Percentiles rank a stretch among this genome's conserved stretches.
Conservation (phyloP, 495 filamentous ascomycete genomes). For the Mytilinidion resinicola region DNA sequence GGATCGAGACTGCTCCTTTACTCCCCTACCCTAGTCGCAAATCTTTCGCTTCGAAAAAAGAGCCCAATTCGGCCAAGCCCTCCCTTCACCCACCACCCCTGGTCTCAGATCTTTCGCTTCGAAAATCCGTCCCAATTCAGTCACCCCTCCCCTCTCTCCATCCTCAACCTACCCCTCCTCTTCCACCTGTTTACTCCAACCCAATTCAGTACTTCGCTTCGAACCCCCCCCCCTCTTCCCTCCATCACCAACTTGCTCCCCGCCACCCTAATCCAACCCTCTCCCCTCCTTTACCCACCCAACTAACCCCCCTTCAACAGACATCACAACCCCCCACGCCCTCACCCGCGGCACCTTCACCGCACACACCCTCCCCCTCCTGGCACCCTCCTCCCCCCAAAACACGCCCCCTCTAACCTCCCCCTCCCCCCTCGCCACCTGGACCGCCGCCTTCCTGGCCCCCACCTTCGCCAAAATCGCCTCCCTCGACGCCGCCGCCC, state of each 20-base stretch:
- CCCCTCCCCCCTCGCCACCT: slow-evolving; percentile 74
- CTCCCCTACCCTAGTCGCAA: too few relatives aligned
- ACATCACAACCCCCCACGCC: slow-evolving; percentile 74
- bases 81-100: too few relatives aligned
- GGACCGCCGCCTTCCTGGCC: slow-evolving; percentile 69
- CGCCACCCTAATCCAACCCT: neutral
- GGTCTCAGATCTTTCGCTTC: too few relatives aligned
- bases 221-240: neutral
- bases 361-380: slow-evolving; percentile 45
- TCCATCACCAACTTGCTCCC: neutral
- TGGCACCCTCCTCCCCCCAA: slow-evolving; percentile 50
- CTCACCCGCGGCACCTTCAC: slow-evolving; percentile 57
- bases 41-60: too few relatives aligned
- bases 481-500: slow-evolving; percentile 38
- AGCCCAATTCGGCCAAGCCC: too few relatives aligned
- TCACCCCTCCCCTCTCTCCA: neutral
- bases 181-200: neutral
- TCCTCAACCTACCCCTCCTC: neutral
- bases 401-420: slow-evolving; percentile 34
- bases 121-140: too few relatives aligned
- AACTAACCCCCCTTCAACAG: slow-evolving; percentile 3
- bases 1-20: too few relatives aligned
- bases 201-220: too few relatives aligned
- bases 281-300: neutral
- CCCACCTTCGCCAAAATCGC: slow-evolving; percentile 73